Percentiles rank a stretch among this genome's conserved stretches.
These are phyloP conservation scores for Candida coquimbonensis DNA, from an alignment of 805 yeast genomes.

Conservation along the genomic window DNA sequence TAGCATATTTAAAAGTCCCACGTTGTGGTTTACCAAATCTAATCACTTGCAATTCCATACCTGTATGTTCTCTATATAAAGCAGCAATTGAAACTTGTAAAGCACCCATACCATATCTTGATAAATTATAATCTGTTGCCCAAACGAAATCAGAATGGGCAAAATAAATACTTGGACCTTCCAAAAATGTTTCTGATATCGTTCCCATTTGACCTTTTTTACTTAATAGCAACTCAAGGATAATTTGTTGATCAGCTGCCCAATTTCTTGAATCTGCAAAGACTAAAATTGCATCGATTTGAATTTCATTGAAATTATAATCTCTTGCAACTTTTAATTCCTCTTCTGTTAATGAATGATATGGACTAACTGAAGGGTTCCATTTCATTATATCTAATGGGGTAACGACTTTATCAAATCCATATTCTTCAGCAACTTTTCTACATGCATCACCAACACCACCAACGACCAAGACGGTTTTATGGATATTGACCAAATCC, in stretches of 20 bases:
- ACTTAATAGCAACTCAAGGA: conserved; percentile 70
- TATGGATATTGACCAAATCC: conserved; percentile 59
- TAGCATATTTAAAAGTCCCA: conserved; percentile 80
- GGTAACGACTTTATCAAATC: conserved; percentile 74
- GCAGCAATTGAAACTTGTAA: conserved; percentile 85
- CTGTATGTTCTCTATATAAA: conserved; percentile 76
- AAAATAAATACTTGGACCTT: conserved; percentile 78
- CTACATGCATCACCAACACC: conserved; percentile 84
- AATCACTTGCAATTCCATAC: conserved; percentile 69
- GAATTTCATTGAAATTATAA: conserved; percentile 59
- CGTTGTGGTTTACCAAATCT: conserved; percentile 88
- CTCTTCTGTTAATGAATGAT: conserved; percentile 70
- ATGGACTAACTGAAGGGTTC: conserved; percentile 83
- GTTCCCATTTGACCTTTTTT: conserved; percentile 84
- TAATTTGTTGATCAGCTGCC: conserved; percentile 91
- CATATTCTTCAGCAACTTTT: conserved; percentile 75
- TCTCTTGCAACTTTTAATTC: conserved; percentile 46
- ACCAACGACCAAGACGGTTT: conserved; percentile 80
- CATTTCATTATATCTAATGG: conserved; percentile 80
- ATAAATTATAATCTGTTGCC: conserved; percentile 80
- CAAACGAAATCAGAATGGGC: conserved; percentile 91
- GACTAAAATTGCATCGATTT: conserved; percentile 76
- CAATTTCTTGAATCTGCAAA: conserved; percentile 90
- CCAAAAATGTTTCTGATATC: conserved; percentile 56
- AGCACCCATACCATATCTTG: conserved; percentile 94